Evolutionary conservation across 2,329 filamentous ascomycete genomes (phyloP).

Genomic region (Cercospora nicotianae): DNA sequence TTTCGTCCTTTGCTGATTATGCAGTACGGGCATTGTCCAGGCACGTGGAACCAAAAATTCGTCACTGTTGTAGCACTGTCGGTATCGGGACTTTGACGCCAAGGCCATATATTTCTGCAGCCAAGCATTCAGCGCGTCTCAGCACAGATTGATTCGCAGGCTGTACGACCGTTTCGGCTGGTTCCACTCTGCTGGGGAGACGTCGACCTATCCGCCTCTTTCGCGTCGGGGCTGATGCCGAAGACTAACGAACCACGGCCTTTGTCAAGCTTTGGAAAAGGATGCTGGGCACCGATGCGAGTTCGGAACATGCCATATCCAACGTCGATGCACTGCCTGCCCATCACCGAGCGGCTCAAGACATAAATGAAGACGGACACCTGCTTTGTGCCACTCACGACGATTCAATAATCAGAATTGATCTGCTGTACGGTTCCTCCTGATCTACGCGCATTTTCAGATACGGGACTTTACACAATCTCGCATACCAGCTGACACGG

Average conservation of each 20-base stretch:
- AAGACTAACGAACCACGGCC: background rate
- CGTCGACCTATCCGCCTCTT: background rate
- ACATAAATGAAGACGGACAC: background rate
- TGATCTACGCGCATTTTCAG: background rate
- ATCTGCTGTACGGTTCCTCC: background rate
- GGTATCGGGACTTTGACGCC: background rate
- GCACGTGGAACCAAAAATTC: slow-evolving; percentile 12
- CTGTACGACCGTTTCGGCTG: slow-evolving; percentile 3
- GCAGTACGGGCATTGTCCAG: slow-evolving; percentile 24
- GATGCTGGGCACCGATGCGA: background rate
- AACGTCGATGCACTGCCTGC: background rate
- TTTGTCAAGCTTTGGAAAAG: background rate
- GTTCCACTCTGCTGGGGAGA: background rate
- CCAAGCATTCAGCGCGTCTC: slow-evolving; percentile 7
- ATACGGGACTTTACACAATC: background rate
- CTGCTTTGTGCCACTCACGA: background rate
- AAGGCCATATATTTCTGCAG: slow-evolving; percentile 1
- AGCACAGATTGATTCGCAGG: background rate
- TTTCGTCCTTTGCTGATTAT: background rate
- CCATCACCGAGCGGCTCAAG: background rate
- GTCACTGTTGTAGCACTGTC: slow-evolving; percentile 3
- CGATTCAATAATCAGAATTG: background rate
- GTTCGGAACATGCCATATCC: background rate
- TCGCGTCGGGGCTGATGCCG: background rate
- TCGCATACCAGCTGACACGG: background rate